Percentiles rank a stretch among this genome's conserved stretches.
Conservation (phyloP, 2,329 filamentous ascomycete genomes). For the Verticillium nubilum region DNA sequence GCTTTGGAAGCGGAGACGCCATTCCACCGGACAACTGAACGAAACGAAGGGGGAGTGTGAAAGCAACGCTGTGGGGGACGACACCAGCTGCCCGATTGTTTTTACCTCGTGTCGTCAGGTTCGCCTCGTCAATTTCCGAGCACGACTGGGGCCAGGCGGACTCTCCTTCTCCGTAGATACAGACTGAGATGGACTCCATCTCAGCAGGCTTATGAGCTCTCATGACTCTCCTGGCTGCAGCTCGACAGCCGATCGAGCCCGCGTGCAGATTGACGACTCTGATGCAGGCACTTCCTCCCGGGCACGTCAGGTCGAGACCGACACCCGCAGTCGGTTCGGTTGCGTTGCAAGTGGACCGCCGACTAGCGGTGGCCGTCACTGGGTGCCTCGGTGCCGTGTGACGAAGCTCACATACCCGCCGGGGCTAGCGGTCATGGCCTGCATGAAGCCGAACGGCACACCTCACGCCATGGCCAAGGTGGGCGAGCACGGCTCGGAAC, state of each 20-base stretch:
- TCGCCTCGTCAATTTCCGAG: background rate
- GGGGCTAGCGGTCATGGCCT: conserved; percentile 8
- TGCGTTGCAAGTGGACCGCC: background rate
- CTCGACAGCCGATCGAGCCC: background rate
- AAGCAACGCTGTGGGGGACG: too few species aligned
- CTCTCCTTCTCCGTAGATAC: background rate
- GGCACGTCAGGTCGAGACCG: background rate
- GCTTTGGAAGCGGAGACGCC: too few species aligned
- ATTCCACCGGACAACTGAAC: too few species aligned
- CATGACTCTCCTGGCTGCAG: background rate
- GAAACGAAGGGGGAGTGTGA: too few species aligned
- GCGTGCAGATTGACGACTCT: background rate
- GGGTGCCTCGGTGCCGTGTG: conserved; percentile 5
- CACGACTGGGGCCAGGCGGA: background rate
- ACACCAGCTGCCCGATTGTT: background rate
- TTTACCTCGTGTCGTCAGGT: background rate
- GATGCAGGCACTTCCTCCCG: background rate
- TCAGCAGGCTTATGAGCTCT: background rate
- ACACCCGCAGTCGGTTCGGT: background rate
- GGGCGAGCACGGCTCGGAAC: background rate
- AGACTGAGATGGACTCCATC: background rate
- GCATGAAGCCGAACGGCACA: conserved; percentile 10
- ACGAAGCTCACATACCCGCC: conserved; percentile 15
- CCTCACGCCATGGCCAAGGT: conserved; percentile 2
- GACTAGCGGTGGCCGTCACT: background rate